Evolutionary conservation across 768 basidiomycete species (phyloP), one percentile per base, ranked within the genome.

Genomic region (Mycena filopes): DNA sequence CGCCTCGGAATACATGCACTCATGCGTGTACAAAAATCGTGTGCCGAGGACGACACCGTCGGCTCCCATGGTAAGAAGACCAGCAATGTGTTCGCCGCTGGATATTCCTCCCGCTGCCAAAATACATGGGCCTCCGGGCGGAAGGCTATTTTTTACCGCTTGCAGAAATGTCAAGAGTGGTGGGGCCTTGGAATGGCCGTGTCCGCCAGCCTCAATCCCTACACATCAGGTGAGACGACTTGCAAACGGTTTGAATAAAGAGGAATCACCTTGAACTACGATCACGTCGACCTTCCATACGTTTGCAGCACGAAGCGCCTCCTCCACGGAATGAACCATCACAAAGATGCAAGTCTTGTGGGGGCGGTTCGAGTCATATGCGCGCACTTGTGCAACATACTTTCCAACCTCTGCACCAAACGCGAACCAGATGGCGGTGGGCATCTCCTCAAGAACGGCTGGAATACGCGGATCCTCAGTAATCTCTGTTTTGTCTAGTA

Each of bases 231-330:
- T n/a, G n/a, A n/a, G n/a, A n/a, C n/a, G n/a, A n/a, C n/a, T n/a
- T n/a, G n/a, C n/a, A n/a, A n/a, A n/a, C n/a, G n/a, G n/a, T n/a
- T n/a, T n/a, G n/a, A n/a, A n/a, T n/a, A n/a, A n/a, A n/a, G n/a
- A n/a, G n/a, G n/a, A n/a, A n/a, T n/a, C n/a, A n/a, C 91, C 90
- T 83, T 92, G 90, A 0, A 83, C 86, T 6, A 92, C 87, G 31
- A 92, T 64, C 2, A 86, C 84, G 70, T 92, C 91, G 0, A 82
- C 84, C 40, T 55, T 48, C 3, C 83, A 81, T 82, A 82, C 86
- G 4, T 75, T 73, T 12, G 87, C 88, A 18, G 74, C 67, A 23
- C 80, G 73, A n/a, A n/a, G n/a, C 1, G 87, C 89, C 28, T 84
- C 82, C 55, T 83, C 78, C 2, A 83, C 80, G 10, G 83, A 82